These are phyloP conservation scores for Hexamita inflata DNA, from an alignment of 208 protist species.

Conservation along the genomic window DNA sequence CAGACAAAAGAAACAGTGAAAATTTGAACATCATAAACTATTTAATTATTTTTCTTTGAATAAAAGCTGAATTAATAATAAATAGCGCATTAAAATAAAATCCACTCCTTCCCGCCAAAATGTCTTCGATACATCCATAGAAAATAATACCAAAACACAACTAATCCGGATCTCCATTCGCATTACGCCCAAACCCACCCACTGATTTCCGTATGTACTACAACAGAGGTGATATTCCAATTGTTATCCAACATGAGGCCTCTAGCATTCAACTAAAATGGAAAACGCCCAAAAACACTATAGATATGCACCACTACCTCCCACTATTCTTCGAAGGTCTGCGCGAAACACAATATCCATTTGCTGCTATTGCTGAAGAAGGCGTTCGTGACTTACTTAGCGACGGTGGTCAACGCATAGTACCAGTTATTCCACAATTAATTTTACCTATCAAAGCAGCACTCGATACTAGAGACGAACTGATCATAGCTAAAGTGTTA, in stretches of 20 bases:
- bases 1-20: too few species aligned
- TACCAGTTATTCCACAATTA: slow-evolving; percentile 88
- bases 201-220: slow-evolving; percentile 28
- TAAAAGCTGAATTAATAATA: too few species aligned
- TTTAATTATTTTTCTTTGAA: too few species aligned
- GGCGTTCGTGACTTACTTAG: slow-evolving; percentile 76
- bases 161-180: too few species aligned
- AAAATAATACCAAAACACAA: too few species aligned
- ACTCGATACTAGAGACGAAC: slow-evolving; percentile 83
- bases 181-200: not conserved
- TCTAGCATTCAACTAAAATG: slow-evolving; percentile 70
- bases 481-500: slow-evolving; percentile 72
- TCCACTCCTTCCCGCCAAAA: too few species aligned
- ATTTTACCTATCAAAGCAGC: slow-evolving; percentile 92
- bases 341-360: slow-evolving; percentile 81
- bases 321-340: slow-evolving; percentile 94
- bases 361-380: slow-evolving; percentile 76
- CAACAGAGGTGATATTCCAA: slow-evolving; percentile 77
- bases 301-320: slow-evolving; percentile 95
- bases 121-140: too few species aligned
- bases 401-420: slow-evolving; percentile 70
- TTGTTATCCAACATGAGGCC: slow-evolving; percentile 75
- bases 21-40: too few species aligned
- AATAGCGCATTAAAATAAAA: too few species aligned
- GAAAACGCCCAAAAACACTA: slow-evolving; percentile 79